phyloP scores from a whole-genome alignment of 2,329 filamentous ascomycete species.

The Fusarium sp. region DNA sequence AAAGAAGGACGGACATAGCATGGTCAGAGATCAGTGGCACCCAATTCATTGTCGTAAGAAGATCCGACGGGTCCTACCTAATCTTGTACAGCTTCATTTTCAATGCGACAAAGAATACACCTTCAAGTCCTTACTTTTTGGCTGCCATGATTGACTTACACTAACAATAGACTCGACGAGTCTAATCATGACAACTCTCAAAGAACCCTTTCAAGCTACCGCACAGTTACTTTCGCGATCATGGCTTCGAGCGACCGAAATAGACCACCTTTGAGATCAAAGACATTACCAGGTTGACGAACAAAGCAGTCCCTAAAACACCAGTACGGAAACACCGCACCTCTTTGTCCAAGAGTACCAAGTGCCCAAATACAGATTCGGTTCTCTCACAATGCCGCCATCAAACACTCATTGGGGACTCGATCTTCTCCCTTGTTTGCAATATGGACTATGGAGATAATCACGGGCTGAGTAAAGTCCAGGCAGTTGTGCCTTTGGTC shows the following conservation, averaged over 20 bases:
- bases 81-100: not conserved
- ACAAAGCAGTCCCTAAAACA: constrained; percentile 37
- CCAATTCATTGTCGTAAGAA: constrained; percentile 18
- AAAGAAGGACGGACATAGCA: constrained; percentile 6
- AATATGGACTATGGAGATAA: constrained; percentile 1
- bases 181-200: constrained; percentile 29
- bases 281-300: not conserved
- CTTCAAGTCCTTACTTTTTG: not conserved
- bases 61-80: not conserved
- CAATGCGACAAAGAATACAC: constrained; percentile 25
- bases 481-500: constrained; percentile 1
- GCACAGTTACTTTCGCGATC: constrained; percentile 3
- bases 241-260: constrained; percentile 16
- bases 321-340: constrained; percentile 12
- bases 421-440: not conserved
- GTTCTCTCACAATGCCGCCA: constrained; percentile 24
- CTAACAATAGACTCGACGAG: constrained; percentile 29
- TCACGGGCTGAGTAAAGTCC: not conserved
- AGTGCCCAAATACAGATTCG: constrained; percentile 16
- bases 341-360: constrained; percentile 26
- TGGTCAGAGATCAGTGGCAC: constrained; percentile 17
- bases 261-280: constrained; percentile 1
- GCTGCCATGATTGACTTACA: constrained; percentile 21
- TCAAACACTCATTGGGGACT: constrained; percentile 11
- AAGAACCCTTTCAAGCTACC: constrained; percentile 9